Evolutionary conservation across 495 filamentous ascomycete genomes (phyloP), one percentile per base, ranked within the genome.

Genomic region (Annulohypoxylon bovei): DNA sequence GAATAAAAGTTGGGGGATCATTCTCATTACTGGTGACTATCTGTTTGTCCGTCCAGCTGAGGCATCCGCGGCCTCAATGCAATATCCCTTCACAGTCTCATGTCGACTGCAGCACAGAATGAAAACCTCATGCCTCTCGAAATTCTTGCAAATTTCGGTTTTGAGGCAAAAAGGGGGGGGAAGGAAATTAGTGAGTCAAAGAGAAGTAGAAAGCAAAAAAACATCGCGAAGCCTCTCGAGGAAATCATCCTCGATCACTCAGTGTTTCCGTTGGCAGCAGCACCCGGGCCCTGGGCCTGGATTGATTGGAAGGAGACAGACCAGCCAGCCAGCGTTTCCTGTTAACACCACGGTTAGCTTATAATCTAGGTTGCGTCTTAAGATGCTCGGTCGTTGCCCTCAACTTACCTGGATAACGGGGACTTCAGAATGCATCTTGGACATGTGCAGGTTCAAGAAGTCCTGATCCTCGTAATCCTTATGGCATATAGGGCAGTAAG

Each of bases 401-500:
- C 4, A 18, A 16, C 39, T 42, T 42, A 42, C 39, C 12, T 47
- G 1, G 16, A 23, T 5, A 3, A 1, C 1, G 18, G 44, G 39
- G n/a, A 6, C 39, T 44, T 18, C 39, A 7, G 2, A 5, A 25
- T 65, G 62, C 32, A 20, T 30, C n/a, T 32, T 42, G 16, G 33
- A 1, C 1, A 40, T 2, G 20, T 63, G 60, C 0, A 42, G 14
- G 2, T 40, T 12, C 4, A 54, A 8, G 14, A 44, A 12, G 8
- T 44, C 46, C 20, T 20, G 8, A 1, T 44, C 47, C 16, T 53
- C 60, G 14, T 23, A 54, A 33, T 63, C 60, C 0, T 4, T 3
- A 35, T 54, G 47, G 22, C 47, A 54, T 0, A 28, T 6, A 5
- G 23, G 12, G n/a, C 56, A 62, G 40, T 49, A 68, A 20, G 47